Evolutionary conservation across 148 eudicot species (phyloP), one percentile per base, ranked within the genome.

Genomic region (Fagopyrum homotropicum): DNA sequence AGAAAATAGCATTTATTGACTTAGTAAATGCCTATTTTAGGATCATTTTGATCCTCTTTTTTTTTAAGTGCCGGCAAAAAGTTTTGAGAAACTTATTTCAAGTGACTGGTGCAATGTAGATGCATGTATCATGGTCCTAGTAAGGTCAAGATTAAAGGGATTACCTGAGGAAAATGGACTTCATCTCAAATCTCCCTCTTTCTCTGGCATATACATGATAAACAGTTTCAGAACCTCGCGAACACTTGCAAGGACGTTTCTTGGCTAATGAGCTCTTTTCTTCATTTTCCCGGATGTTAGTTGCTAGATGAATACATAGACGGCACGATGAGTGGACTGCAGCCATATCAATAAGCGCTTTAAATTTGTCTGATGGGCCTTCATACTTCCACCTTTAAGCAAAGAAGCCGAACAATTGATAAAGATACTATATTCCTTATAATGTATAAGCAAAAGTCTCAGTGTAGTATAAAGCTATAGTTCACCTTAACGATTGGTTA

Each of bases 251-350:
- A 22, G 89, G 93, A 44, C 97, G 97, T 78, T 87, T 88, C 73
- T 78, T 74, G 48, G 83, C 81, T 50, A 77, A 78, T 50, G 81
- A 56, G n/a, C 48, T 80, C 69, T 82, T 78, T 80, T 94, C 97
- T 82, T 94, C 97, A 45, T 79, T 63, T 69, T 94, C 90, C 51
- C 59, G 92, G 73, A 86, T 86, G 72, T 46, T 83, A 51, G 98
- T 91, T 46, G 98, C 97, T 79, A 94, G 78, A 81, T 81, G 76
- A 80, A 94, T 90, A 82, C 98, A 94, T 49, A 94, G 79, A 74
- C 98, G 98, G 74, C 98, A 94, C 4, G 98, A 94, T 35, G 98
- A 94, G 82, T 94, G 98, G 64, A 94, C 97, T 51, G 98, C 96
- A 60, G 98, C 96, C 98, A 94, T 90, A 83, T 94, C 98, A 73